Evolutionary conservation across 495 filamentous ascomycete species (phyloP), one percentile per base, ranked within the genome.

Genomic region (Neurospora sp.): DNA sequence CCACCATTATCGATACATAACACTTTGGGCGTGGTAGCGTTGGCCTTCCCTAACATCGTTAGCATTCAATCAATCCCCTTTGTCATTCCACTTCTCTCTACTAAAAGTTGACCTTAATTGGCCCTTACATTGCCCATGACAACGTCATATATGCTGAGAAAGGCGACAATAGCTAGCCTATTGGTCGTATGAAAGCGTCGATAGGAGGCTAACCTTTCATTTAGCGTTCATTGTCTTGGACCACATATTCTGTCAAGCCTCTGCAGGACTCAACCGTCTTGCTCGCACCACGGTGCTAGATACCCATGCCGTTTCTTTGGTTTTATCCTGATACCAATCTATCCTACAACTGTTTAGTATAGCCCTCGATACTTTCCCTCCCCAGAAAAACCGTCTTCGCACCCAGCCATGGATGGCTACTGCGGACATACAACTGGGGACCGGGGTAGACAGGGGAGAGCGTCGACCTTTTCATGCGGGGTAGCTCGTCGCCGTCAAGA

Each of bases 391-490:
- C 38, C 2, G 15, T 17, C 40, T 34, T 28, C 17, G 17, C 24
- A 17, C 9, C 40, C 39, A 36, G 4, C 39, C 17, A 11, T 59
- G 24, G 8, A 39, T 69, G 54, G 7, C 7, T 31, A 1, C 28
- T 17, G 54, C 72, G 72, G 72, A 34, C n/a, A 39, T 39, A 73
- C 72, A 73, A 73, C 31, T 71, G 36, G 69, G 42, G 24, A 40
- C 43, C 69, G 72, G 71, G 31, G 39, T 48, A 9, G 62, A 19
- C 24, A 38, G 71, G 38, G 36, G 42, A 37, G 21, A 37, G 21
- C 38, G 71, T 31, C 34, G 21, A 28, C 70, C n/a, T 15, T 48
- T 40, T 24, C 5, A 72, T 74, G 73, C 73, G 71, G 71, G 73
- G 66, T 74, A 74, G 21, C 31, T n/a, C 45, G 42, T 28, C 21